Base-by-base conservation (phyloP, 2,329 filamentous ascomycete genomes). In the Colletotrichum magnum region DNA sequence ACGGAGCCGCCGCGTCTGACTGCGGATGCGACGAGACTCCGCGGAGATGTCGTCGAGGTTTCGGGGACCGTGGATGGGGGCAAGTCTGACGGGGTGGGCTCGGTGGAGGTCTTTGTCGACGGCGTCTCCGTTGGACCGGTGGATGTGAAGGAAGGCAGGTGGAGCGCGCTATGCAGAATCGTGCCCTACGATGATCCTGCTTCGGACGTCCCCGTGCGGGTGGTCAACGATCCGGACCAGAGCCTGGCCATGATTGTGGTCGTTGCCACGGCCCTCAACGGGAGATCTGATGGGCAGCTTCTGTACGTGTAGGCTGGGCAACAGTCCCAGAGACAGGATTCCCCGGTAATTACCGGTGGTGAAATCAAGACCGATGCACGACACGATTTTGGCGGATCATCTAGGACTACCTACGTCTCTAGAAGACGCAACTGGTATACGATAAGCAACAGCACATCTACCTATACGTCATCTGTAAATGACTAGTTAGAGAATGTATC, bases 231-330 rank as follows among this genome's bases (percentile, higher is more conserved):
- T 1, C 56, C 56, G 5, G 63, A 60, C 18, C 28, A 28, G 9
- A 36, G 16, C 18, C 21, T 65, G 47, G 47, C 56, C 5, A 65
- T 65, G 63, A 28, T 65, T 26, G 47, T 60, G 24, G 56, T 60
- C 6, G 47, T 65, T 51, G 63, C 43, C 10, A 52, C 56, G 10
- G 56, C 63, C 1, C 43, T 6, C 5, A 54, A 54, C 36, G 28
- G 56, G 13, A 50, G 63, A 4, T 54, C 56, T 21, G 48, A 52
- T 43, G 63, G 63, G 13, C 53, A 54, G 18, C 28, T 65, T 6
- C 45, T 64, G 24, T 58, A 56, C 26, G 60, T 59, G n/a, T 60
- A 60, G 56, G 16, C 41, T 43, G 12, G 2, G 13, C 4, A 5
- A 43, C 2, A 43, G 41, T 43, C 6, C 16, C 41, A 5, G 13